Base-by-base conservation (phyloP, 768 basidiomycete species). In the Boletus insuetus region DNA sequence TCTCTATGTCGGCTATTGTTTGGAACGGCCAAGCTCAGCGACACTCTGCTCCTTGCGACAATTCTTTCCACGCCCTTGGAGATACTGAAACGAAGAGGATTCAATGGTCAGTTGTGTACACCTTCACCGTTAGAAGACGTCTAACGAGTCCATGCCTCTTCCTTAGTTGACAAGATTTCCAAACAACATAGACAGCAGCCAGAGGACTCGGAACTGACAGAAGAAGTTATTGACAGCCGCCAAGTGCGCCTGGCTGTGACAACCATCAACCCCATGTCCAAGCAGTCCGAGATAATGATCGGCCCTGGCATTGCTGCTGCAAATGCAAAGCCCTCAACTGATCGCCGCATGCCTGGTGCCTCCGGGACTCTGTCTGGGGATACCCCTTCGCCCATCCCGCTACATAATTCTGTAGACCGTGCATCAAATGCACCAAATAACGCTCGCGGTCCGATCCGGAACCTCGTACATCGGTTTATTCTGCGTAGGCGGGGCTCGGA, bases 31-130 rank as follows among this genome's bases (percentile, higher is more conserved):
- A 87, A 87, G 66, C 80, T 86, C 16, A 91, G 92, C 63, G 95
- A 98, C 65, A 85, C 89, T 0, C 43, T 39, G 6, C 43, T 52
- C 13, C 44, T 46, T 19, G 31, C 16, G n/a, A 47, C 93, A 0
- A 91, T 97, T 44, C 77, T 98, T 17, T 91, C 91, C 1, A 96
- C 93, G 0, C 89, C 93, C 57, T 72, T 96, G 31, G 79, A 39
- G 1, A 10, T n/a, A 12, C 17, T 53, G 37, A 46, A 32, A 17
- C 44, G 37, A 47, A 53, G 44, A 39, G 44, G 51, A 4, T 47
- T 24, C 16, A 20, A 38, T 22, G 44, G 51, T 53, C 26, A 17
- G 44, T 20, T 39, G 16, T 32, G 20, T 11, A 9, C 2, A 1
- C 39, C 6, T 20, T 22, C 7, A 1, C 13, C 4, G 26, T 34